phyloP scores from a whole-genome alignment of 768 basidiomycete species.

The Suillus paluster region DNA sequence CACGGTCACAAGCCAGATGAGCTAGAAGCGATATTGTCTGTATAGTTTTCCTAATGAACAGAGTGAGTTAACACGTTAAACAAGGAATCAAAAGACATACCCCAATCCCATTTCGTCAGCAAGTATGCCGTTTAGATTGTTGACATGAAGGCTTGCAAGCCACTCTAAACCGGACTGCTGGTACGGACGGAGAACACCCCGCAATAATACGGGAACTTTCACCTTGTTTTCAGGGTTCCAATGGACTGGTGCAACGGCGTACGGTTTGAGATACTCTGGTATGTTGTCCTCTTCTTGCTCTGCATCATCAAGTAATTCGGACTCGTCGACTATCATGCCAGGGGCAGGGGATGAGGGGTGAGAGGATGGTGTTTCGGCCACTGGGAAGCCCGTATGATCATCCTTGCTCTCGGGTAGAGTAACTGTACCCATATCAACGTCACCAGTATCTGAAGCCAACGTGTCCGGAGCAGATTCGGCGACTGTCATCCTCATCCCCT shows the following conservation, averaged over 20 bases:
- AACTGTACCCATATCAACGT: background rate
- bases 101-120: conserved; percentile 97
- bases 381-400: background rate
- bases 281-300: conserved; percentile 44
- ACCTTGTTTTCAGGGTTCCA: conserved; percentile 66
- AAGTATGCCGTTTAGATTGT: conserved; percentile 81
- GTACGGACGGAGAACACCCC: conserved; percentile 89
- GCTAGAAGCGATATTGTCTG: conserved; percentile 95
- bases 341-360: background rate
- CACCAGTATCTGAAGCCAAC: background rate
- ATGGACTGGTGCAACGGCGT: conserved; percentile 71
- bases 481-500: background rate
- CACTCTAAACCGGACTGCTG: conserved; percentile 94
- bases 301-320: conserved; percentile 29
- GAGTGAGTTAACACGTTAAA: background rate
- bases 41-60: conserved; percentile 77
- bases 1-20: conserved; percentile 87
- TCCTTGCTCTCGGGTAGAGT: background rate
- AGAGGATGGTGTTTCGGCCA: background rate
- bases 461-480: background rate
- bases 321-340: background rate
- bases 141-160: conserved; percentile 86
- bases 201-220: conserved; percentile 73
- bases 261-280: conserved; percentile 65
- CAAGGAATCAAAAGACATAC: conserved; percentile 47